Conservation (phyloP, 345 rosid genomes). For the Raphanus sativus region DNA sequence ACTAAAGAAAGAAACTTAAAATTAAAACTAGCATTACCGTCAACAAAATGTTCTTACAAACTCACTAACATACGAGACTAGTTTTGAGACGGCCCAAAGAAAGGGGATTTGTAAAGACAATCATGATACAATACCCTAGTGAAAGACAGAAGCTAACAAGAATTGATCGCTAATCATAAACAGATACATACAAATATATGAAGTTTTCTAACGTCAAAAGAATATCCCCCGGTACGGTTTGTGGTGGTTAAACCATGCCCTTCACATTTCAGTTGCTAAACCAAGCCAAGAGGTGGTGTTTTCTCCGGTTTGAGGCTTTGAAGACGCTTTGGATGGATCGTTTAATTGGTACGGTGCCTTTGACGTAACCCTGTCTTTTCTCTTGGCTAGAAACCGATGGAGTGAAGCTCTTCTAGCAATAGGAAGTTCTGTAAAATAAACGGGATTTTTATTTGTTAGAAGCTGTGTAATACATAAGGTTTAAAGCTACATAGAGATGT, state of each 20-base stretch:
- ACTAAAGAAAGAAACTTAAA: background rate
- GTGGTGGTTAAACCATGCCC: background rate
- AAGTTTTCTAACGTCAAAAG: background rate
- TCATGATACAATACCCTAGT: background rate
- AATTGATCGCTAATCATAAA: background rate
- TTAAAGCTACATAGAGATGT: background rate
- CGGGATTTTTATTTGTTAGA: background rate
- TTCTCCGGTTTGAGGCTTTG: background rate
- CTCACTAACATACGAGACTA: background rate
- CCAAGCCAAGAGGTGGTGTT: background rate
- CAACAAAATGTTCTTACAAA: background rate
- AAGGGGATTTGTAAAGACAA: background rate
- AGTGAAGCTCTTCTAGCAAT: slow-evolving; percentile 89
- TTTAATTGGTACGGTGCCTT: slow-evolving; percentile 27
- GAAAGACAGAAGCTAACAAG: background rate
- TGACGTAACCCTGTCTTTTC: slow-evolving; percentile 76
- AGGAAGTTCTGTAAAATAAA: slow-evolving; percentile 62
- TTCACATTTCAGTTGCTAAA: background rate
- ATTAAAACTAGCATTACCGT: background rate
- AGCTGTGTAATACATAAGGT: background rate
- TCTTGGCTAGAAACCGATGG: slow-evolving; percentile 87
- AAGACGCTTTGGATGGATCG: background rate
- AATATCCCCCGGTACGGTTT: background rate
- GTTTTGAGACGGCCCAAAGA: background rate
- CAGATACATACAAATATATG: slow-evolving; percentile 30